Evolutionary conservation across 768 basidiomycete species (phyloP).

Genomic region (Pholiota molesta): DNA sequence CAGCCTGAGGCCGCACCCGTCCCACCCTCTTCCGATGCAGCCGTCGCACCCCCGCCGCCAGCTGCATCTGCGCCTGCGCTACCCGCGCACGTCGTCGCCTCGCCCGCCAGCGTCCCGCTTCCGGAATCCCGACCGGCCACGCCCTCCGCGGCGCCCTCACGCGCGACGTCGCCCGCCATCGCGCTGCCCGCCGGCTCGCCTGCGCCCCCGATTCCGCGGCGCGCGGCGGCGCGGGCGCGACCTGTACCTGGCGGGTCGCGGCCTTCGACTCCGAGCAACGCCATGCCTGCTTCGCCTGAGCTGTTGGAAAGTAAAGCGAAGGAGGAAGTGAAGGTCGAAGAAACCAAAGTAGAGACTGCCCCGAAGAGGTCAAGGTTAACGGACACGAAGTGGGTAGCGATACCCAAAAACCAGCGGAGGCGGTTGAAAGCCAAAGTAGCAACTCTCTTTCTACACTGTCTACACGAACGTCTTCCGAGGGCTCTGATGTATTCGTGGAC

Average conservation of each 20-base stretch:
- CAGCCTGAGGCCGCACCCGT: neutral
- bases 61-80: conserved; percentile 7
- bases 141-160: conserved; percentile 30
- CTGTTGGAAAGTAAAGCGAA: neutral
- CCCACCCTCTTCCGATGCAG: neutral
- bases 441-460: neutral
- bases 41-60: neutral
- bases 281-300: conserved; percentile 1
- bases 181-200: conserved; percentile 21
- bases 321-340: neutral
- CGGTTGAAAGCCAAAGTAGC: neutral
- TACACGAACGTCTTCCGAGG: conserved; percentile 8
- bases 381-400: neutral
- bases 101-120: conserved; percentile 41
- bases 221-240: conserved; percentile 59
- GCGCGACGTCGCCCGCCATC: conserved; percentile 38
- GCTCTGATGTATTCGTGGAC: conserved; percentile 21
- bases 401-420: conserved; percentile 2
- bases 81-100: conserved; percentile 21
- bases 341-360: neutral
- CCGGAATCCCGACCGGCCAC: conserved; percentile 50
- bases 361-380: neutral
- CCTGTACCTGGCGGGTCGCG: conserved; percentile 30
- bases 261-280: conserved; percentile 30
- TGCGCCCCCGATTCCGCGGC: conserved; percentile 65